phyloP scores from a whole-genome alignment of 192 early-diverging fungal genomes.

The Coemansia sp. region DNA sequence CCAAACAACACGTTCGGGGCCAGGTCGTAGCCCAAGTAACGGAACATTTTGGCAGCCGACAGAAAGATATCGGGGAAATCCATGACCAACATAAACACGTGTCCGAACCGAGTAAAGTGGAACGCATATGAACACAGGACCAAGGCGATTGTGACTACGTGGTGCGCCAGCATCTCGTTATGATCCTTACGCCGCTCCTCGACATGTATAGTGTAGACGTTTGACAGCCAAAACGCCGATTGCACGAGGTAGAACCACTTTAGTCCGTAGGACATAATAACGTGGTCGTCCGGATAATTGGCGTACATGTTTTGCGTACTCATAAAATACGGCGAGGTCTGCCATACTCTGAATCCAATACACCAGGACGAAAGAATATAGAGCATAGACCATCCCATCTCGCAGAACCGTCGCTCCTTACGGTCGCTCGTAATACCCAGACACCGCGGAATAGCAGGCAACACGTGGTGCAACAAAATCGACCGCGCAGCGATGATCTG shows the following conservation, averaged over 20 bases:
- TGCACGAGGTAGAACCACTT: slow-evolving; percentile 59
- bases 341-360: slow-evolving; percentile 41
- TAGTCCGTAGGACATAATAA: slow-evolving; percentile 44
- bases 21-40: slow-evolving; percentile 65
- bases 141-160: slow-evolving; percentile 57
- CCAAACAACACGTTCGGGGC: slow-evolving; percentile 75
- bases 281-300: slow-evolving; percentile 57
- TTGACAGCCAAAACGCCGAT: slow-evolving; percentile 56
- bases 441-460: slow-evolving; percentile 28
- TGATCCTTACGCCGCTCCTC: slow-evolving; percentile 61
- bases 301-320: slow-evolving; percentile 50
- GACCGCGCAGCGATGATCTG: slow-evolving; percentile 67
- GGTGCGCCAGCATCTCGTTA: slow-evolving; percentile 57
- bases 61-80: slow-evolving; percentile 63
- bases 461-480: slow-evolving; percentile 54
- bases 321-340: slow-evolving; percentile 52
- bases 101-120: slow-evolving; percentile 61
- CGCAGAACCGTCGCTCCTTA: slow-evolving; percentile 55
- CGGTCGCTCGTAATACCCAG: slow-evolving; percentile 27
- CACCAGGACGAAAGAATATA: slow-evolving; percentile 48
- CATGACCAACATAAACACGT: slow-evolving; percentile 58
- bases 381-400: slow-evolving; percentile 56
- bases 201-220: slow-evolving; percentile 55
- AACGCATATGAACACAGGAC: slow-evolving; percentile 53
- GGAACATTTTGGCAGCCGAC: slow-evolving; percentile 73